Base-by-base conservation (phyloP, 345 rosid species). In the Hirschfeldia incana region DNA sequence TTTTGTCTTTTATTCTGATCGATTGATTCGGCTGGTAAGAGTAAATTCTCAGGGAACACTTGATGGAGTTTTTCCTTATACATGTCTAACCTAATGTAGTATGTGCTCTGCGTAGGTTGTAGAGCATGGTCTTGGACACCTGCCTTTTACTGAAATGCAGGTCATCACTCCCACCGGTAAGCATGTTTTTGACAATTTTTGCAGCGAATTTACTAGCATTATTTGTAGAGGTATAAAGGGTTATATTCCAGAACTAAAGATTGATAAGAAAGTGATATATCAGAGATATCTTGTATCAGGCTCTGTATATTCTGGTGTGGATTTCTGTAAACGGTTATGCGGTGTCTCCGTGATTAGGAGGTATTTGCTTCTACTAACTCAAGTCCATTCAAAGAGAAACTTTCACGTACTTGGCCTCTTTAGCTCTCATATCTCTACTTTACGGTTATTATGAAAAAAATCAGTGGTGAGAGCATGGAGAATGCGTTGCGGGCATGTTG, bases 401-500 rank as follows among this genome's bases (percentile, higher is more conserved):
- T 65, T 34, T 3, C 37, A 66, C 37, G 53, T 15, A 55, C 42
- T 13, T 49, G 27, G 0, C 65, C 16, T 65, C 42, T 55, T 53
- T 37, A 2, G 26, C 27, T 12, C 64, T 65, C 53, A 34, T 74
- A 53, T 26, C 8, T 64, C 8, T 64, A 13, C 34, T 53, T 33
- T 0, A 49, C 34, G 15, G 72, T 9, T 53, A 66, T 26, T 57
- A 15, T 34, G 65, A 53, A 10, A 21, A 21, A 27, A 21, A 57
- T 3, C 34, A 3, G 97, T 77, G 98, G 98, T 16, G 98, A 94
- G 89, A 94, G 98, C 72, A 94, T 94, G 98, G 95, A 94, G 82
- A 94, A 94, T 79, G 98, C 97, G 53, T 82, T 91, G 82, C 87
- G 98, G 66, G 98, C 98, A 32, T 94, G 98, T 72, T 94, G 98